These are phyloP conservation scores for Petunia hybrid DNA, from an alignment of 305 asterid species.

Conservation along the genomic window DNA sequence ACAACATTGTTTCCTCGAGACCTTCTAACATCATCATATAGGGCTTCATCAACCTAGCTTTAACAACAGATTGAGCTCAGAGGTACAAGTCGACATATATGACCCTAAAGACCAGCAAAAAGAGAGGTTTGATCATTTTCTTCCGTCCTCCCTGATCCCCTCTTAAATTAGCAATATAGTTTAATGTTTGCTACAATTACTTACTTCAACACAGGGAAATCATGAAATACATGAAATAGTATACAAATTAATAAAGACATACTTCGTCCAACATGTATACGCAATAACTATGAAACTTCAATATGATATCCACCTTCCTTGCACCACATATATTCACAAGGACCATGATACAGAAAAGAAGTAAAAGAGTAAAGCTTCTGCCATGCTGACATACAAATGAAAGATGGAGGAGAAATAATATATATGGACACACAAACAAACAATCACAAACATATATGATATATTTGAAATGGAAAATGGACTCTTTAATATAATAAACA, in stretches of 20 bases:
- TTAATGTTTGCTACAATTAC: not conserved
- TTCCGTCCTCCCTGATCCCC: constrained; percentile 1
- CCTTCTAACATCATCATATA: not conserved
- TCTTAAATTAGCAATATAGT: not conserved
- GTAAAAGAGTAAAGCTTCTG: not conserved
- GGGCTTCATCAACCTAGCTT: no score
- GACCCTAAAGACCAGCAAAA: not conserved
- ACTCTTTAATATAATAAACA: not conserved
- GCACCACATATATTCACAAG: no score
- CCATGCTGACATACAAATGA: not conserved
- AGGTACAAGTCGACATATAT: not conserved
- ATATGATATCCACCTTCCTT: no score
- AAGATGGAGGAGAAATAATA: not conserved
- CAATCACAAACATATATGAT: not conserved
- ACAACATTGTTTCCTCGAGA: not conserved
- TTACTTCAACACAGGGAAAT: not conserved
- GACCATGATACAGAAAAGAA: not conserved
- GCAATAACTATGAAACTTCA: not conserved
- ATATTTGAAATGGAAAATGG: no score
- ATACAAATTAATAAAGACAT: not conserved
- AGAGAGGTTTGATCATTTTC: not conserved
- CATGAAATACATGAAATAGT: not conserved
- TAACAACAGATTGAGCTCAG: not conserved
- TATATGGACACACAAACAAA: no score
- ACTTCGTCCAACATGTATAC: not conserved